These are phyloP conservation scores for Diaporthe batatas DNA, from an alignment of 2,329 filamentous ascomycete genomes.

Conservation along the genomic window DNA sequence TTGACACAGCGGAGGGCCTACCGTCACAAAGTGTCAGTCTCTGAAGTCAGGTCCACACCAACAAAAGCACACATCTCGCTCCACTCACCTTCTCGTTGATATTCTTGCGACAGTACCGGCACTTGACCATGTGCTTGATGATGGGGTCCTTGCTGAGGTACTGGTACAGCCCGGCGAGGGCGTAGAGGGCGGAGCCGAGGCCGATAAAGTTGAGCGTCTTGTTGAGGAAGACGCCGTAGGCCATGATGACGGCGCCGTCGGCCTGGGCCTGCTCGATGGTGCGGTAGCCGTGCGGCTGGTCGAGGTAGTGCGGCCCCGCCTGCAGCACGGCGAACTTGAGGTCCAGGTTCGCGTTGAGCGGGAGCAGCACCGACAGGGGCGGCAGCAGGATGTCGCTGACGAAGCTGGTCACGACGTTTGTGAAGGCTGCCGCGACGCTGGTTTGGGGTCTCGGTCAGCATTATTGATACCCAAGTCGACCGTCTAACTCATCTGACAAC, in stretches of 20 bases:
- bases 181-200: conserved; percentile 75
- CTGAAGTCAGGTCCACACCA: no score
- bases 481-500: no score
- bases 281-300: conserved; percentile 71
- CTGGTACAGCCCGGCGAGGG: conserved; percentile 73
- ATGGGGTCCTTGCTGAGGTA: conserved; percentile 73
- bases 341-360: conserved; percentile 78
- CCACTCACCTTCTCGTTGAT: conserved; percentile 73
- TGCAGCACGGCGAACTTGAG: conserved; percentile 79
- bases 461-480: no score
- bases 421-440: conserved; percentile 79
- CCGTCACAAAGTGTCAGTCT: not conserved
- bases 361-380: conserved; percentile 76
- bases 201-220: conserved; percentile 75
- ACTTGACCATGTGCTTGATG: conserved; percentile 78
- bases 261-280: conserved; percentile 76
- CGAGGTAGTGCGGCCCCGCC: conserved; percentile 65
- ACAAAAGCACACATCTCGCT: no score
- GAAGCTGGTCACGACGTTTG: conserved; percentile 78
- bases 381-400: conserved; percentile 79
- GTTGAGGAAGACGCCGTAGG: conserved; percentile 71
- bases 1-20: conserved; percentile 62
- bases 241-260: conserved; percentile 79
- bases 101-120: conserved; percentile 74
- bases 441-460: conserved; percentile 12